phyloP scores from a whole-genome alignment of 768 basidiomycete genomes.

The Russula vinacea region DNA sequence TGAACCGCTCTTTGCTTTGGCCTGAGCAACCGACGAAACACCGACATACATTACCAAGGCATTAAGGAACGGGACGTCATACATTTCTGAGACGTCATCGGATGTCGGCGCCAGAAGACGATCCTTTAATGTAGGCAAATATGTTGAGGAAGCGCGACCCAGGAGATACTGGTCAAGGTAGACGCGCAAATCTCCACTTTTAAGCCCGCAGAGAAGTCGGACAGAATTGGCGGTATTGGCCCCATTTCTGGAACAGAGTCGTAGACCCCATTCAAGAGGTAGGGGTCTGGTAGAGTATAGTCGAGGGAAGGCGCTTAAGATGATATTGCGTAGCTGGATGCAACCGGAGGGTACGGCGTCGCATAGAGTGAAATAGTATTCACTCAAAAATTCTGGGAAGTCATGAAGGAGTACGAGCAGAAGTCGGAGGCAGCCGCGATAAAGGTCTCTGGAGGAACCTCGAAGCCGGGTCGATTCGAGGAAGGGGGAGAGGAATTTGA shows the following conservation, averaged over 20 bases:
- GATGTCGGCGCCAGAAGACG: constrained; percentile 55
- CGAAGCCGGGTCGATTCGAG: constrained; percentile 78
- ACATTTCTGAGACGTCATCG: constrained; percentile 54
- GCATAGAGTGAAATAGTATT: constrained; percentile 94
- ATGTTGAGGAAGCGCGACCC: constrained; percentile 66
- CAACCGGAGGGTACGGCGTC: constrained; percentile 90
- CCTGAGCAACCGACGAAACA: constrained; percentile 87
- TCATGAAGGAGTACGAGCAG: constrained; percentile 95
- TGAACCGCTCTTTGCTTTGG: constrained; percentile 79
- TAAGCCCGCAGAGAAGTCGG: constrained; percentile 87
- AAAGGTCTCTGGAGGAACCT: constrained; percentile 78
- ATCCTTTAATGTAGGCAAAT: constrained; percentile 75
- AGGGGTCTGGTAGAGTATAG: constrained; percentile 81
- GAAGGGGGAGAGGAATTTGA: constrained; percentile 94
- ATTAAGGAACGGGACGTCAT: constrained; percentile 89
- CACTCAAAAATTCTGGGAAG: constrained; percentile 97
- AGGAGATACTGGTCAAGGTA: constrained; percentile 85
- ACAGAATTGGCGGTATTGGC: constrained; percentile 84
- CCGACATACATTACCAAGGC: constrained; percentile 95
- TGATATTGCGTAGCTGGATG: constrained; percentile 94
- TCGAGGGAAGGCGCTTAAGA: constrained; percentile 93
- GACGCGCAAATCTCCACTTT: constrained; percentile 71
- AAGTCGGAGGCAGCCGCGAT: constrained; percentile 84
- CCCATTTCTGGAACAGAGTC: constrained; percentile 87
- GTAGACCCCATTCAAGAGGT: constrained; percentile 69